phyloP scores from a whole-genome alignment of 2,329 filamentous ascomycete species.

The Talaromyces albobiverticillius region DNA sequence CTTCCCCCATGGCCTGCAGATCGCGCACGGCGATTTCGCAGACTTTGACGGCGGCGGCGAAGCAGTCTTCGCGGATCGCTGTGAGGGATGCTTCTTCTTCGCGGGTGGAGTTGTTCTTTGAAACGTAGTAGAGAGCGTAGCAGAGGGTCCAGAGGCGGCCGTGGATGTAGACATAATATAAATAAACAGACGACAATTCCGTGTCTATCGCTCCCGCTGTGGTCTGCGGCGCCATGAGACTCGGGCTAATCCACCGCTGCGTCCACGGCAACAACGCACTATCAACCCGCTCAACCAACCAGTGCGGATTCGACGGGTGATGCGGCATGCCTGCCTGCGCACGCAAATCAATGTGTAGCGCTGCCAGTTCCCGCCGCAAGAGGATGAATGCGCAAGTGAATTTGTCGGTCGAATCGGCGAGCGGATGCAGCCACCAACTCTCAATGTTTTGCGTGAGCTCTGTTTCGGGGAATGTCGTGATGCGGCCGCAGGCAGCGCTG shows the following conservation, averaged over 20 bases:
- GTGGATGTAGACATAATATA: constrained; percentile 28
- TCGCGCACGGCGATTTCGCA: constrained; percentile 28
- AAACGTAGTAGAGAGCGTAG: constrained; percentile 21
- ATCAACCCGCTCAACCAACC: constrained; percentile 25
- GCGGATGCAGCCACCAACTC: constrained; percentile 26
- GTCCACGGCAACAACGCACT: constrained; percentile 22
- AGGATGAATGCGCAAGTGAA: constrained; percentile 29
- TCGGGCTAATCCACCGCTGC: constrained; percentile 20
- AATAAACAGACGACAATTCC: constrained; percentile 13
- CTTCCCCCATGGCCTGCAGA: constrained; percentile 23
- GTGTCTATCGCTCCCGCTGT: neutral
- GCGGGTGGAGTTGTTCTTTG: constrained; percentile 13
- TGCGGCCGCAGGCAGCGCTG: constrained; percentile 26
- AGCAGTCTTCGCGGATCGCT: constrained; percentile 22
- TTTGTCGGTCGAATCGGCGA: constrained; percentile 27
- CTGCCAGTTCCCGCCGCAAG: constrained; percentile 21
- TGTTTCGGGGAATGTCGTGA: constrained; percentile 28
- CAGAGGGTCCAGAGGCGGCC: constrained; percentile 28
- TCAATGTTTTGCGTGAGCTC: constrained; percentile 24
- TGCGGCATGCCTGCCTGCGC: constrained; percentile 11
- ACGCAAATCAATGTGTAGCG: constrained; percentile 20
- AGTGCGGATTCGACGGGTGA: constrained; percentile 20
- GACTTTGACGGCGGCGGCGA: constrained; percentile 25
- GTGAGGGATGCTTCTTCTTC: constrained; percentile 17
- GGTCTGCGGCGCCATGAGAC: neutral